Conservation (phyloP, 1,139 yeast species). For the Blastobotrys arbuscula region DNA sequence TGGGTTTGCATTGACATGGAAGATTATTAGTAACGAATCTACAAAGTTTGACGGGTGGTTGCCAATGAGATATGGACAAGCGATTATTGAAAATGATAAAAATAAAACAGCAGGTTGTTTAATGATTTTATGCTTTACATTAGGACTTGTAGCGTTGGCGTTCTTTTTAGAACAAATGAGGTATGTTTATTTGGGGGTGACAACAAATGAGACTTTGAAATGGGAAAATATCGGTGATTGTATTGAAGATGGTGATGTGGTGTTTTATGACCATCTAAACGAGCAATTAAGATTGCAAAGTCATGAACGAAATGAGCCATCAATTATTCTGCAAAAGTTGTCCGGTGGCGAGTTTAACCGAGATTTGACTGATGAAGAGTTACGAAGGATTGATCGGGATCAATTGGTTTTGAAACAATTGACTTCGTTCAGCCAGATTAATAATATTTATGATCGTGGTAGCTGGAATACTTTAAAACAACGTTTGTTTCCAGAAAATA, state of each 20-base stretch:
- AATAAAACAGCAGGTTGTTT: slow-evolving; percentile 49
- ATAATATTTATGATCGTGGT: slow-evolving; percentile 66
- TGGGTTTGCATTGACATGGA: slow-evolving; percentile 47
- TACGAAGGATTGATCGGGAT: slow-evolving; percentile 19
- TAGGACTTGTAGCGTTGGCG: slow-evolving; percentile 48
- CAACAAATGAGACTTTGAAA: slow-evolving; percentile 84
- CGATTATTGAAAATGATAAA: slow-evolving; percentile 19
- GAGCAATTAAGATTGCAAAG: slow-evolving; percentile 14
- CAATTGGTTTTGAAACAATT: slow-evolving; percentile 32
- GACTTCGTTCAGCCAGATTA: slow-evolving; percentile 43
- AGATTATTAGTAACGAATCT: not conserved
- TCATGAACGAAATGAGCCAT: slow-evolving; percentile 19
- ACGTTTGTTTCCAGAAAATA: slow-evolving; percentile 28
- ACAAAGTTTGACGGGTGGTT: not conserved
- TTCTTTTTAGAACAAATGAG: slow-evolving; percentile 60
- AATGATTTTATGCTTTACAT: slow-evolving; percentile 47
- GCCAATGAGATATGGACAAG: slow-evolving; percentile 1
- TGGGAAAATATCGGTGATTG: slow-evolving; percentile 72
- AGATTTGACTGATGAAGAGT: slow-evolving; percentile 25
- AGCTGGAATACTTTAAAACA: slow-evolving; percentile 45
- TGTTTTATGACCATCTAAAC: slow-evolving; percentile 25
- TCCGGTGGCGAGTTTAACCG: slow-evolving; percentile 28
- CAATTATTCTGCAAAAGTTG: slow-evolving; percentile 30
- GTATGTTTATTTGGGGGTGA: slow-evolving; percentile 69
- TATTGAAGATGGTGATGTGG: slow-evolving; percentile 45